phyloP scores from a whole-genome alignment of 2,329 filamentous ascomycete species.

The Aspergillus transmontanensis region DNA sequence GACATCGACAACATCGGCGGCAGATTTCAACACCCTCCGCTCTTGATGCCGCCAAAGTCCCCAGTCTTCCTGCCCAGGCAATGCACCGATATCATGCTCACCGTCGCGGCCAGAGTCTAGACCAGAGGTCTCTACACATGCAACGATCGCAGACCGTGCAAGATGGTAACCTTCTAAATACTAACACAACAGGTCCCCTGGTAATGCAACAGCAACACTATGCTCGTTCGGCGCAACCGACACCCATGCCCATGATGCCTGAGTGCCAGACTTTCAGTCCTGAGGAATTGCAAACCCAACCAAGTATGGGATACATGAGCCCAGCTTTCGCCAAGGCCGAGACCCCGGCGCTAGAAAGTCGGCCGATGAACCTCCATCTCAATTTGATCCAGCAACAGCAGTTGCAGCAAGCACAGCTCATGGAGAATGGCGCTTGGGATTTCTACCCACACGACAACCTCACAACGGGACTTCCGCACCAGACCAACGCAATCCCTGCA shows the following conservation, averaged over 20 bases:
- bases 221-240: constrained; percentile 34
- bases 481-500: constrained; percentile 24
- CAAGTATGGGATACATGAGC: constrained; percentile 25
- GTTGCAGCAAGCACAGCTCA: constrained; percentile 24
- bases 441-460: constrained; percentile 27
- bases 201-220: constrained; percentile 83
- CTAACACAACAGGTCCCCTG: constrained; percentile 60
- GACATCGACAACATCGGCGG: constrained; percentile 76
- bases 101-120: constrained; percentile 82
- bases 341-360: constrained; percentile 16
- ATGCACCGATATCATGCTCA: constrained; percentile 63
- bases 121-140: constrained; percentile 66
- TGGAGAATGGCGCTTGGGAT: constrained; percentile 30
- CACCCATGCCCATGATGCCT: constrained; percentile 26
- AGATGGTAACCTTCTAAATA: constrained; percentile 58
- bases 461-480: constrained; percentile 25
- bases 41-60: constrained; percentile 74
- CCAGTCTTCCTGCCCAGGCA: constrained; percentile 59
- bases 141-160: constrained; percentile 49
- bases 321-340: constrained; percentile 22
- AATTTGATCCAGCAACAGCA: constrained; percentile 36
- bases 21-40: constrained; percentile 82
- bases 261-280: constrained; percentile 33
- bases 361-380: constrained; percentile 27
- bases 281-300: constrained; percentile 33